Conservation (phyloP, 1,284 basidiomycete species). For the Microbotryum lychnidis-dioicae region DNA sequence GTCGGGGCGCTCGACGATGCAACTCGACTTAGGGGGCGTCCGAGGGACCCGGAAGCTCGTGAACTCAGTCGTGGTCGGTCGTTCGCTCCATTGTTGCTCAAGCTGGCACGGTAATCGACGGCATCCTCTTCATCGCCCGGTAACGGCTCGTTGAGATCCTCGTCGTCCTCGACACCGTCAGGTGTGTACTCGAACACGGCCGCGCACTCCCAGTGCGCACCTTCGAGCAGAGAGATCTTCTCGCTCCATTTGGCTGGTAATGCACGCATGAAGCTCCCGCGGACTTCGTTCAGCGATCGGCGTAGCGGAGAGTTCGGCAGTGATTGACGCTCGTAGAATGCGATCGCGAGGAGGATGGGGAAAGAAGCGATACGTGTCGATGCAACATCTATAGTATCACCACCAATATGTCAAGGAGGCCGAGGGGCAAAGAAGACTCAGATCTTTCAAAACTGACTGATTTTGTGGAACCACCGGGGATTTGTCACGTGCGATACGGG, state of each 20-base stretch:
- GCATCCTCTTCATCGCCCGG: constrained; percentile 16
- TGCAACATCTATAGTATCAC: constrained; percentile 12
- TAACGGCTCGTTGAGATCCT: constrained; percentile 1
- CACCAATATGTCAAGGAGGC: not conserved
- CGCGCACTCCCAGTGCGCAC: constrained; percentile 32
- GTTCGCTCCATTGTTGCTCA: constrained; percentile 7
- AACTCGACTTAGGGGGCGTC: constrained; percentile 7
- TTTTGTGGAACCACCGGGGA: constrained; percentile 33
- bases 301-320: constrained; percentile 5
- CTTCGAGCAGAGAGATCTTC: constrained; percentile 27
- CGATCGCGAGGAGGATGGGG: constrained; percentile 67
- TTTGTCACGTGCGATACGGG: constrained; percentile 29
- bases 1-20: constrained; percentile 16
- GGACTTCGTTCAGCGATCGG: constrained; percentile 1
- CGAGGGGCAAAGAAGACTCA: constrained; percentile 5
- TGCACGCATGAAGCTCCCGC: constrained; percentile 4
- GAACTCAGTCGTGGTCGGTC: not conserved
- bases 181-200: constrained; percentile 30
- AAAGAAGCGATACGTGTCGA: constrained; percentile 50
- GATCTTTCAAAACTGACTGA: constrained; percentile 14
- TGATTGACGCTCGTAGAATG: constrained; percentile 60
- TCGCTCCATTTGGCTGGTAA: constrained; percentile 19
- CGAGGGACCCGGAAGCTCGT: not conserved
- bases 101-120: too few relatives aligned
- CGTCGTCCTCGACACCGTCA: constrained; percentile 21